phyloP scores from a whole-genome alignment of 2,329 filamentous ascomycete genomes.

The Hymenoscyphus fraxineus region DNA sequence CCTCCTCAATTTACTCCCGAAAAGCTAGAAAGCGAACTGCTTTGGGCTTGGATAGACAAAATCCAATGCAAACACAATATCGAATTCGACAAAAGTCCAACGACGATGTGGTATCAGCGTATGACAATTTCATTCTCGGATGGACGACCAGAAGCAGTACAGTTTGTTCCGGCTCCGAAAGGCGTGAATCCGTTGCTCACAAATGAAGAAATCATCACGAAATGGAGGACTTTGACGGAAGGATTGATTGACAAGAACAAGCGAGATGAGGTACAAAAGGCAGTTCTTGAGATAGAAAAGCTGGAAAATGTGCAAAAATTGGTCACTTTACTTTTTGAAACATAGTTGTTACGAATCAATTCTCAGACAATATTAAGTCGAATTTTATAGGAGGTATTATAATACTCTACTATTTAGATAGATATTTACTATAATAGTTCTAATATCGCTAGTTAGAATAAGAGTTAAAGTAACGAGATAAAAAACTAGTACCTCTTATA shows the following conservation, averaged over 20 bases:
- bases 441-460: too few relatives aligned
- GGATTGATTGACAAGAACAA: conserved; percentile 33
- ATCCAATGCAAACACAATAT: conserved; percentile 26
- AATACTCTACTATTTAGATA: too few relatives aligned
- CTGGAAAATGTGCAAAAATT: background rate
- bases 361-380: too few relatives aligned
- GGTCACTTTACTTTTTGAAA: background rate
- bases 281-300: conserved; percentile 32
- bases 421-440: too few relatives aligned
- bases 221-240: conserved; percentile 35
- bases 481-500: too few relatives aligned
- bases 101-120: conserved; percentile 13
- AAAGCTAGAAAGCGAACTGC: conserved; percentile 35
- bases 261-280: conserved; percentile 32
- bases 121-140: conserved; percentile 23
- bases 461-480: too few relatives aligned
- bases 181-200: conserved; percentile 35
- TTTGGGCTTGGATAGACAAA: conserved; percentile 37
- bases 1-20: conserved; percentile 34
- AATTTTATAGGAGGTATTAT: too few relatives aligned
- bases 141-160: conserved; percentile 25
- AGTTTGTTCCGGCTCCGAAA: conserved; percentile 29
- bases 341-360: too few relatives aligned
- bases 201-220: conserved; percentile 38
- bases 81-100: conserved; percentile 15